A percentile compares a stretch with the other conserved stretches of the same genome.
These are phyloP conservation scores for Podospora pseudoanserina DNA, from an alignment of 495 filamentous ascomycete species.

Conservation along the genomic window DNA sequence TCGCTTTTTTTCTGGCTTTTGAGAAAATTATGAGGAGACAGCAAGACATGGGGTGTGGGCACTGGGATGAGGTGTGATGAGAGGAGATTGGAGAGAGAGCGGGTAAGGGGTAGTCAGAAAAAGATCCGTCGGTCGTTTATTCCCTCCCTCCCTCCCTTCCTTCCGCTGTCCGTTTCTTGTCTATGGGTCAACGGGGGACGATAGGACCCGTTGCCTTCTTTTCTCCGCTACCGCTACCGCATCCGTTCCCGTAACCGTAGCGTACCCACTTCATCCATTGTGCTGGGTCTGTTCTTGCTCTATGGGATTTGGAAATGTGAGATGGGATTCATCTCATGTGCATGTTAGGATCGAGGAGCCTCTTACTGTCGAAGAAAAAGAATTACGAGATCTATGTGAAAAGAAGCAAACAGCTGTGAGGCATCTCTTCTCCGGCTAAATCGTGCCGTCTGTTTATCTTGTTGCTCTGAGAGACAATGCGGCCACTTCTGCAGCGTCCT, in stretches of 20 bases:
- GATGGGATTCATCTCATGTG: not conserved
- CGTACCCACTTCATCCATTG: not conserved
- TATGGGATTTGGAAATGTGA: not conserved
- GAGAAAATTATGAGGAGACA: not conserved
- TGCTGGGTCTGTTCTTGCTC: not conserved
- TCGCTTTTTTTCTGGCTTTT: not conserved
- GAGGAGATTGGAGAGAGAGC: not conserved
- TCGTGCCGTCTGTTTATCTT: not conserved
- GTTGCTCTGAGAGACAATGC: not conserved
- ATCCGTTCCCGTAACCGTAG: not conserved
- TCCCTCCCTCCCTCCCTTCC: constrained; percentile 3
- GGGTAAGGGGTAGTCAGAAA: not conserved
- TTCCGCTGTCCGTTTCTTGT: not conserved
- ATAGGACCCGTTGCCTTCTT: not conserved
- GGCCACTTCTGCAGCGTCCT: not conserved
- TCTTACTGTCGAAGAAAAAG: not conserved
- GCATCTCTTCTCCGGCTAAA: not conserved
- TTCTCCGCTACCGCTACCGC: not conserved
- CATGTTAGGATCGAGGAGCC: not conserved
- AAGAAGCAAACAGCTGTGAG: not conserved
- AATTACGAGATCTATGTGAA: not conserved
- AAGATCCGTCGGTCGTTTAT: not conserved
- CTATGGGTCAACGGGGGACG: not conserved
- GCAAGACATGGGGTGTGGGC: not conserved
- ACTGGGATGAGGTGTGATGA: not conserved